phyloP scores from a whole-genome alignment of 78 protist genomes.

The Dictyostelium firmibasis region DNA sequence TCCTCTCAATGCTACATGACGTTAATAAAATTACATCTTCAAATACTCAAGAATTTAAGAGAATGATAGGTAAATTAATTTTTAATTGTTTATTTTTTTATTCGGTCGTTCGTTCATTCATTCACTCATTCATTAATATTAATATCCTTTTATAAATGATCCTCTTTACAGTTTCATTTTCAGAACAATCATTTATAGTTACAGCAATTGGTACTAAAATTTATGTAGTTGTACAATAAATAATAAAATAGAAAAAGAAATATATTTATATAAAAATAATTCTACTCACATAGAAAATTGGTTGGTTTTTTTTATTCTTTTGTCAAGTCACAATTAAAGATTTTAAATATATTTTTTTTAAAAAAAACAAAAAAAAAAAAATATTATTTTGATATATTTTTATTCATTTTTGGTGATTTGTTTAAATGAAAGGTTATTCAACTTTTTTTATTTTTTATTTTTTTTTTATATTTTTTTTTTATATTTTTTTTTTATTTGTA shows the following conservation, averaged over 20 bases:
- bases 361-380: too few species aligned
- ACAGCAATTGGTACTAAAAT: constrained; percentile 25
- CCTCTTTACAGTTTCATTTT: constrained; percentile 12
- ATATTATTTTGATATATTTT: background rate
- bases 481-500: too few species aligned
- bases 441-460: too few species aligned
- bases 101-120: too few species aligned
- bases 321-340: background rate
- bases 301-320: background rate
- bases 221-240: constrained; percentile 70
- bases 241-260: background rate
- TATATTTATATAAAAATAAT: background rate
- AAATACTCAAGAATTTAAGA: constrained; percentile 54
- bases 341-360: too few species aligned
- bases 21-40: constrained; percentile 60
- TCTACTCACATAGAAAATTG: background rate
- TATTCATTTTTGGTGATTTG: too few species aligned
- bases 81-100: background rate
- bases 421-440: too few species aligned
- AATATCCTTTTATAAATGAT: background rate
- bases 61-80: constrained; percentile 32
- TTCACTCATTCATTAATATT: too few species aligned
- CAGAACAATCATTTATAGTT: constrained; percentile 37
- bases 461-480: background rate
- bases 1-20: constrained; percentile 70